Evolutionary conservation across 2,329 filamentous ascomycete species (phyloP).

Genomic region (Trichoderma guizhouense): DNA sequence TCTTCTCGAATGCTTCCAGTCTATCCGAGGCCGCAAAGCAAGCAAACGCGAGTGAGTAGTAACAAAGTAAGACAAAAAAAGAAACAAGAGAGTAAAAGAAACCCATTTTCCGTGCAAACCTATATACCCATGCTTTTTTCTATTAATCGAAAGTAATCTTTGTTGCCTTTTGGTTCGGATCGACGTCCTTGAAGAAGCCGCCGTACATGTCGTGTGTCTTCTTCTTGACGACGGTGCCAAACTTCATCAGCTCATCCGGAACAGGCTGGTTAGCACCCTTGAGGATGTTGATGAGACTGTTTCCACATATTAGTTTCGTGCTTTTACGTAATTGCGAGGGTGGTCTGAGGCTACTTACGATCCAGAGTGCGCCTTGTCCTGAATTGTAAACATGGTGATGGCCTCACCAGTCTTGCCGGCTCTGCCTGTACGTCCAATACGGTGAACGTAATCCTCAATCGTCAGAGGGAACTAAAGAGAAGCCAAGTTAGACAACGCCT

Average conservation of each 20-base stretch:
- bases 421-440: constrained; percentile 91
- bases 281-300: constrained; percentile 85
- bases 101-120: not conserved
- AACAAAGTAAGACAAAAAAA: constrained; percentile 21
- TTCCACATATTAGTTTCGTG: constrained; percentile 20
- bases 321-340: not conserved
- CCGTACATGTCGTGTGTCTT: constrained; percentile 95
- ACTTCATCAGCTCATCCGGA: constrained; percentile 87
- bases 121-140: constrained; percentile 3
- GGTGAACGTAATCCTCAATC: constrained; percentile 95
- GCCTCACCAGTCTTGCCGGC: constrained; percentile 86
- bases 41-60: constrained; percentile 30
- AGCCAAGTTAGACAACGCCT: constrained; percentile 22
- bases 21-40: constrained; percentile 36
- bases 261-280: constrained; percentile 89
- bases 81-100: not conserved
- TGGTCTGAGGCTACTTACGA: constrained; percentile 56
- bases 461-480: constrained; percentile 73
- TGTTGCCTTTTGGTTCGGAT: constrained; percentile 76
- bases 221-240: constrained; percentile 97
- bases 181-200: constrained; percentile 89
- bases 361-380: constrained; percentile 89
- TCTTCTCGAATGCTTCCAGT: constrained; percentile 48
- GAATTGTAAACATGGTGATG: constrained; percentile 91
- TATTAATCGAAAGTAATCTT: constrained; percentile 84